Percentiles rank a stretch among this genome's conserved stretches.
Conservation (phyloP, 1,284 basidiomycete species). For the Moesziomyces antarcticus region DNA sequence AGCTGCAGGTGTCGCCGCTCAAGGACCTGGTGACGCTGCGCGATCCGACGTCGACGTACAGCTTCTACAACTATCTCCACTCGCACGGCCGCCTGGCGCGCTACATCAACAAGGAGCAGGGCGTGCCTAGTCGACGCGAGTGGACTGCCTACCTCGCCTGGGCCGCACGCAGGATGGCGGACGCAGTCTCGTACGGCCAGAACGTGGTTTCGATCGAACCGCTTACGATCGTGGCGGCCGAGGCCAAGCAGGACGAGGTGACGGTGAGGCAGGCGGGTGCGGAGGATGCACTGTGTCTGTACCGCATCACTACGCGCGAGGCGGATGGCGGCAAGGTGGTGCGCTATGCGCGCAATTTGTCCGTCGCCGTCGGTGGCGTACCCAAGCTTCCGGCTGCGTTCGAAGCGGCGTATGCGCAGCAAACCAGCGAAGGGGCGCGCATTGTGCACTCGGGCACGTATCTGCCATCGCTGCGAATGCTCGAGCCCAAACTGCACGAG, state of each 20-base stretch:
- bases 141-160: slow-evolving; percentile 67
- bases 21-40: slow-evolving; percentile 66
- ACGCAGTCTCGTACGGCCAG: slow-evolving; percentile 57
- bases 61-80: slow-evolving; percentile 66
- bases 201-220: slow-evolving; percentile 60
- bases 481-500: slow-evolving; percentile 50
- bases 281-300: slow-evolving; percentile 38
- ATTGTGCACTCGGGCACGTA: slow-evolving; percentile 63
- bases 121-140: slow-evolving; percentile 63
- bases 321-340: slow-evolving; percentile 25
- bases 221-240: slow-evolving; percentile 29
- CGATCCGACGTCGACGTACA: slow-evolving; percentile 65
- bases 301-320: slow-evolving; percentile 41
- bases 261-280: slow-evolving; percentile 25
- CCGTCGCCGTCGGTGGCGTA: slow-evolving; percentile 60
- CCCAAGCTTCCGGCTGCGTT: slow-evolving; percentile 56
- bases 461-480: slow-evolving; percentile 51
- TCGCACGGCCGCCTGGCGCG: slow-evolving; percentile 56
- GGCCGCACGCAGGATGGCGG: slow-evolving; percentile 61
- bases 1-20: slow-evolving; percentile 66
- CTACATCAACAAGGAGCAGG: slow-evolving; percentile 66
- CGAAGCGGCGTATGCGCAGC: slow-evolving; percentile 36
- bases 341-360: slow-evolving; percentile 57
- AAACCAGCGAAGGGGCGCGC: slow-evolving; percentile 22
- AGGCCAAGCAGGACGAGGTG: slow-evolving; percentile 30